Percentiles rank a stretch among this genome's conserved stretches.
phyloP scores from a whole-genome alignment of 2,329 filamentous ascomycete species.

The Nemania sp. region DNA sequence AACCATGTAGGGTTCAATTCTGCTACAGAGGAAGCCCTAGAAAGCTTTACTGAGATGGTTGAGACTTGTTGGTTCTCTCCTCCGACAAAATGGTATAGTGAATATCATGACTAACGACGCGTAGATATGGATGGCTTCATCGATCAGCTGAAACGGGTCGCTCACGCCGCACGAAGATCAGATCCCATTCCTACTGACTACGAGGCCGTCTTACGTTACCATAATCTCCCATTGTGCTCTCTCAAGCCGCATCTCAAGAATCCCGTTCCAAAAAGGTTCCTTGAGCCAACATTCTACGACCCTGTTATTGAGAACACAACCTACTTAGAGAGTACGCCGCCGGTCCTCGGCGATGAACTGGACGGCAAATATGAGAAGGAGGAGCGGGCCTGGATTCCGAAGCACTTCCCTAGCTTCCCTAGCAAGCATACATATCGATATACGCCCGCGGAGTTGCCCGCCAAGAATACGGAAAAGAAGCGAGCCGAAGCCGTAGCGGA shows the following conservation, averaged over 20 bases:
- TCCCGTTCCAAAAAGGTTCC: conserved; percentile 58
- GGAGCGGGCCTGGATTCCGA: conserved; percentile 67
- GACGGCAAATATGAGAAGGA: conserved; percentile 70
- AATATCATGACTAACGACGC: conserved; percentile 39
- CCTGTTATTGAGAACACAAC: conserved; percentile 55
- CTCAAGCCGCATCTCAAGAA: conserved; percentile 69
- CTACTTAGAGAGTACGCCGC: conserved; percentile 56
- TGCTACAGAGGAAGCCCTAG: conserved; percentile 67
- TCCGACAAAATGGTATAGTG: background rate
- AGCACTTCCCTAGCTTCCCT: conserved; percentile 70
- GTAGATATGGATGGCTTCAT: conserved; percentile 64
- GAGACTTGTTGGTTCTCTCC: conserved; percentile 65
- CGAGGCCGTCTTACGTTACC: conserved; percentile 62
- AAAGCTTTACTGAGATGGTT: conserved; percentile 66
- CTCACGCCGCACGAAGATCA: conserved; percentile 63
- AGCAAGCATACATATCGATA: conserved; percentile 73
- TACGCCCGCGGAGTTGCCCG: conserved; percentile 59
- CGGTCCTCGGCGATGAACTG: conserved; percentile 65
- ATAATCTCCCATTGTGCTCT: conserved; percentile 64
- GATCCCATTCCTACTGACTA: conserved; percentile 69
- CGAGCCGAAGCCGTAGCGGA: conserved; percentile 70
- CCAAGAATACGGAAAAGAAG: conserved; percentile 66
- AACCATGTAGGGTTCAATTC: conserved; percentile 69
- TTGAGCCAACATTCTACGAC: conserved; percentile 56
- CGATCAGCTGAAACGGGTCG: conserved; percentile 60